Evolutionary conservation across 805 yeast genomes (phyloP).

Genomic region (Candida arabinofermentans): DNA sequence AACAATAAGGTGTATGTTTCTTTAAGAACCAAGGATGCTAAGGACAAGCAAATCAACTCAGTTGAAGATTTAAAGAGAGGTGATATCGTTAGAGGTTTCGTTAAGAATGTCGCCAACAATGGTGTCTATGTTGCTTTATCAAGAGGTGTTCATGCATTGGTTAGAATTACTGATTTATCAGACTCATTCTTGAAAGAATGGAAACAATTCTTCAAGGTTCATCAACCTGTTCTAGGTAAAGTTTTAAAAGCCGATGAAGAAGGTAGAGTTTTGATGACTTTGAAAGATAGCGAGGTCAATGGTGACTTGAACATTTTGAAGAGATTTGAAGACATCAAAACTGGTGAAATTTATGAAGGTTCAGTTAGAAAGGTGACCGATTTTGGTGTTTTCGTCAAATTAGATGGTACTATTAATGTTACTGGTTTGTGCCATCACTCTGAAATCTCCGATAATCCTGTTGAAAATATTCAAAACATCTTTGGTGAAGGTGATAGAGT

Average conservation of each 20-base stretch:
- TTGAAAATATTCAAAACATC: constrained; percentile 55
- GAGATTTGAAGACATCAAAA: constrained; percentile 61
- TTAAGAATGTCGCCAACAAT: constrained; percentile 66
- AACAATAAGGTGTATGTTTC: constrained; percentile 59
- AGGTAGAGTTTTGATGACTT: constrained; percentile 66
- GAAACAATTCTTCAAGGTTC: constrained; percentile 69
- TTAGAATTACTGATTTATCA: constrained; percentile 74
- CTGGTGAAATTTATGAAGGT: constrained; percentile 75
- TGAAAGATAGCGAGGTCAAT: constrained; percentile 75
- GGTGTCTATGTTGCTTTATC: constrained; percentile 80
- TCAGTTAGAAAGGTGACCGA: constrained; percentile 72
- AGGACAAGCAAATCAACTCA: constrained; percentile 46
- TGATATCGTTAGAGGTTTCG: constrained; percentile 74
- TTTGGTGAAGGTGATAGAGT: constrained; percentile 91
- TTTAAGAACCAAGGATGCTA: constrained; percentile 50
- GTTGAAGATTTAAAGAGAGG: constrained; percentile 60
- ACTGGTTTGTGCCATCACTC: constrained; percentile 87
- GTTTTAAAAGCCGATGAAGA: constrained; percentile 59
- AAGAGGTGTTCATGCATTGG: constrained; percentile 68
- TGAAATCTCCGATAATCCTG: constrained; percentile 69
- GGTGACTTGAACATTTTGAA: constrained; percentile 62
- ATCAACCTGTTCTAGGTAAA: constrained; percentile 74
- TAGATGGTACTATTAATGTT: constrained; percentile 69
- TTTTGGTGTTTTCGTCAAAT: constrained; percentile 85
- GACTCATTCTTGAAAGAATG: constrained; percentile 83